phyloP scores from a whole-genome alignment of 2,329 filamentous ascomycete genomes.

The Botrytis hyacinthi region DNA sequence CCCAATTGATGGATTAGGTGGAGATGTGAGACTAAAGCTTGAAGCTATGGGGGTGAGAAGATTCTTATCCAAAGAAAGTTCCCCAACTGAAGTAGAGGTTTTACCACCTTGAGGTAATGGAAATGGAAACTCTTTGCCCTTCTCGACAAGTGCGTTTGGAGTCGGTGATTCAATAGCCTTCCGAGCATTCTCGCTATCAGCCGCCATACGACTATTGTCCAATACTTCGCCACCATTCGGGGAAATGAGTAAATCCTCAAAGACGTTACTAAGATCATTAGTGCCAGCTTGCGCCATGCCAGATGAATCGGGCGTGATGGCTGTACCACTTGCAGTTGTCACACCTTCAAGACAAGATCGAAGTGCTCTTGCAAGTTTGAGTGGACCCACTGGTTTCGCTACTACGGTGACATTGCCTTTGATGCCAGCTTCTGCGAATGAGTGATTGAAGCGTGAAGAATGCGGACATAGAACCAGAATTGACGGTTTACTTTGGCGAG shows the following conservation, averaged over 20 bases:
- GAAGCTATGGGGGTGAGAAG: not conserved
- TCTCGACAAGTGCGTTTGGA: slow-evolving; percentile 33
- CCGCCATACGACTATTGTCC: slow-evolving; percentile 38
- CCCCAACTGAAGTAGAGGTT: not conserved
- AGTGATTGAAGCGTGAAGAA: slow-evolving; percentile 31
- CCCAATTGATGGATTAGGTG: not conserved
- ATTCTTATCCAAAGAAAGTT: not conserved
- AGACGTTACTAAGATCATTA: slow-evolving; percentile 33
- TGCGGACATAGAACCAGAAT: slow-evolving; percentile 38
- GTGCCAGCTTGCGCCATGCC: slow-evolving; percentile 22
- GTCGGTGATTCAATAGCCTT: slow-evolving; percentile 38
- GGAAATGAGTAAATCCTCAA: slow-evolving; percentile 34
- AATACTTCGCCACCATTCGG: slow-evolving; percentile 33
- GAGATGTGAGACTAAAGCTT: not conserved
- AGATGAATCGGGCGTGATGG: slow-evolving; percentile 25
- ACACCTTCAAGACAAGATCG: slow-evolving; percentile 32
- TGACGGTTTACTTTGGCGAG: slow-evolving; percentile 22
- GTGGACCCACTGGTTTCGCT: slow-evolving; percentile 37
- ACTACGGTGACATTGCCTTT: slow-evolving; percentile 35
- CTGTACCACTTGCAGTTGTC: not conserved
- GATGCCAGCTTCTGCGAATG: slow-evolving; percentile 18
- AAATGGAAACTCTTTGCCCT: slow-evolving; percentile 36
- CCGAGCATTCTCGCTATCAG: slow-evolving; percentile 36
- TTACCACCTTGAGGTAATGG: slow-evolving; percentile 19
- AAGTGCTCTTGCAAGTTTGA: slow-evolving; percentile 38